phyloP scores from a whole-genome alignment of 2,329 filamentous ascomycete species.

The Colletotrichum tropicicola region DNA sequence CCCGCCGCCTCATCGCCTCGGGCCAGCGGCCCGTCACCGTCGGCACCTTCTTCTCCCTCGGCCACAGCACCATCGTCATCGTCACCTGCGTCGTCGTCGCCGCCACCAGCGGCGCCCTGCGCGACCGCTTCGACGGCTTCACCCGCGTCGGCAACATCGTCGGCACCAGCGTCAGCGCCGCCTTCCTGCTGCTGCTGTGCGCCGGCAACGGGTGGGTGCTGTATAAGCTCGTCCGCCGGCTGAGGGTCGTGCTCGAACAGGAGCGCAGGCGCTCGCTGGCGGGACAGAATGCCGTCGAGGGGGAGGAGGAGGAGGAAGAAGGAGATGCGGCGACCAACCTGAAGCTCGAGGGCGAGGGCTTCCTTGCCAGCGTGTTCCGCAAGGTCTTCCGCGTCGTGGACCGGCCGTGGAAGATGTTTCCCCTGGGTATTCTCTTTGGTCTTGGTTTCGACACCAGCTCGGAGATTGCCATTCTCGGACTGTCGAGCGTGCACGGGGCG shows the following conservation, averaged over 20 bases:
- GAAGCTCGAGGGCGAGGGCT: constrained; percentile 79
- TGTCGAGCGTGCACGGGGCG: constrained; percentile 86
- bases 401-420: constrained; percentile 95
- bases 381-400: constrained; percentile 79
- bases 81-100: constrained; percentile 92
- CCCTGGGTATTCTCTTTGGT: constrained; percentile 86
- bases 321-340: constrained; percentile 57
- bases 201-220: constrained; percentile 88
- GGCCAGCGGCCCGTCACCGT: constrained; percentile 90
- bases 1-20: constrained; percentile 84
- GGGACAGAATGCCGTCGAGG: constrained; percentile 36
- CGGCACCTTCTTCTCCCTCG: constrained; percentile 92
- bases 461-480: constrained; percentile 91
- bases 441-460: constrained; percentile 96
- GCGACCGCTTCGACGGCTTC: constrained; percentile 83
- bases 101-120: constrained; percentile 85
- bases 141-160: constrained; percentile 85
- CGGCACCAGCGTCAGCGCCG: constrained; percentile 86
- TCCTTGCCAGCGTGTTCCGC: constrained; percentile 76
- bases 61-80: constrained; percentile 92
- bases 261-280: constrained; percentile 37
- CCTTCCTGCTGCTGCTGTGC: constrained; percentile 84
- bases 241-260: constrained; percentile 67
- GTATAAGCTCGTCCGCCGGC: constrained; percentile 75
- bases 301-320: constrained; percentile 36